phyloP scores from a whole-genome alignment of 1,139 yeast species.

The Pneumocystis murina region DNA sequence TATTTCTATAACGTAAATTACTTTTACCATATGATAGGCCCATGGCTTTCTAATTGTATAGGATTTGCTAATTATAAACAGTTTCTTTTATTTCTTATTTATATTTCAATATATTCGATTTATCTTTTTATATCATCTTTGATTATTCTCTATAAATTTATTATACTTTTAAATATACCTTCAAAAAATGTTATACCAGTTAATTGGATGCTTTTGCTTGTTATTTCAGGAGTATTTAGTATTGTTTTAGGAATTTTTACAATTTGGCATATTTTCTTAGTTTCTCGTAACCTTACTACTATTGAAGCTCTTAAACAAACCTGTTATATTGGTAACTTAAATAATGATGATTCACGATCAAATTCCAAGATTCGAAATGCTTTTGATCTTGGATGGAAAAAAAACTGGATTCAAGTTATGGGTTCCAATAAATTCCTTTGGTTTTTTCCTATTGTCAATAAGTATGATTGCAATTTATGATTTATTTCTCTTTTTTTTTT shows the following conservation, averaged over 20 bases:
- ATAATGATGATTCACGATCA: constrained; percentile 21
- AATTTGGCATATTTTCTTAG: constrained; percentile 40
- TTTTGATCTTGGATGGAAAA: constrained; percentile 51
- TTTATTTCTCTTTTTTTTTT: constrained; percentile 13
- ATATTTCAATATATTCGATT: constrained; percentile 38
- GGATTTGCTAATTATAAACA: constrained; percentile 70
- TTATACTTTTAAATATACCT: not conserved
- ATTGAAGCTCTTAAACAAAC: constrained; percentile 59
- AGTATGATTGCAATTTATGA: constrained; percentile 19
- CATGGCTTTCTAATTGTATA: constrained; percentile 87
- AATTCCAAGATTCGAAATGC: constrained; percentile 35
- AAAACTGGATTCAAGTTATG: constrained; percentile 59
- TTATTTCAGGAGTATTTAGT: constrained; percentile 49
- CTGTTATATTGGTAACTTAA: constrained; percentile 23
- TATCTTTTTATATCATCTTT: constrained; percentile 24
- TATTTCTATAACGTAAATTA: not conserved
- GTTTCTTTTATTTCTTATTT: constrained; percentile 59
- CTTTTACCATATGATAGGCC: constrained; percentile 22
- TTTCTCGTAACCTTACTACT: constrained; percentile 57
- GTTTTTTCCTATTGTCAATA: constrained; percentile 47
- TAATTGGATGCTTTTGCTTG: constrained; percentile 43
- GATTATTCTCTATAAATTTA: constrained; percentile 1
- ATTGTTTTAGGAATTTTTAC: constrained; percentile 47
- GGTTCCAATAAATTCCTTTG: constrained; percentile 51
- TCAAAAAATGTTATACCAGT: constrained; percentile 19